Conservation (phyloP, 192 early-diverging fungal genomes). For the Diversispora epigaea region DNA sequence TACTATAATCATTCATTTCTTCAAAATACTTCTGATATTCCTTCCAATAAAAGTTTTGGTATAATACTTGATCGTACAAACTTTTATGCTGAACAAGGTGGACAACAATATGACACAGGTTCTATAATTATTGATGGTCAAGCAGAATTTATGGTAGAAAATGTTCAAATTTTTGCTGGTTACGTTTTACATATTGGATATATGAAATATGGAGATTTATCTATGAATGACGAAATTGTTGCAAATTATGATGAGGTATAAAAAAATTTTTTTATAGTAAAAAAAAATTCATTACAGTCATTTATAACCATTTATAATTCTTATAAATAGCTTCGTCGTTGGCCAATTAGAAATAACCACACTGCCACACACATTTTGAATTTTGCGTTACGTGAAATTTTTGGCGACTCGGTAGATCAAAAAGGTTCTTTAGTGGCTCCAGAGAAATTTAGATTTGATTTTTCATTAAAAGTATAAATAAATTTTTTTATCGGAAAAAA, state of each 20-base stretch:
- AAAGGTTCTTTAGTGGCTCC: slow-evolving; percentile 94
- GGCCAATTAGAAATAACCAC: slow-evolving; percentile 94
- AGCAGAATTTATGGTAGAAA: slow-evolving; percentile 87
- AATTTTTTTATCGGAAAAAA: neutral
- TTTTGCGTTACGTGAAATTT: slow-evolving; percentile 84
- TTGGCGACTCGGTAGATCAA: slow-evolving; percentile 83
- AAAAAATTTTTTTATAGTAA: neutral
- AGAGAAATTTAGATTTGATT: slow-evolving; percentile 98
- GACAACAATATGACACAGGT: slow-evolving; percentile 93
- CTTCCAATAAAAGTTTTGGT: slow-evolving; percentile 67
- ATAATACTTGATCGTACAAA: slow-evolving; percentile 92
- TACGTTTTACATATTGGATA: slow-evolving; percentile 96
- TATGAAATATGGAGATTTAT: slow-evolving; percentile 83
- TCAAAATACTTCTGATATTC: slow-evolving; percentile 50
- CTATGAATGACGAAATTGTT: slow-evolving; percentile 67
- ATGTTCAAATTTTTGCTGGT: slow-evolving; percentile 90
- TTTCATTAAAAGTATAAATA: slow-evolving; percentile 67
- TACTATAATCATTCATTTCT: slow-evolving; percentile 59
- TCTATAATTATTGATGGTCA: slow-evolving; percentile 79
- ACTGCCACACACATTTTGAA: slow-evolving; percentile 95
- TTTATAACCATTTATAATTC: neutral
- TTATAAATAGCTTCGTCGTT: slow-evolving; percentile 64
- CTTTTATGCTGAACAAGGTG: slow-evolving; percentile 98
- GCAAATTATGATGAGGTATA: slow-evolving; percentile 80
- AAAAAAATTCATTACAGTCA: neutral